A percentile compares a stretch with the other conserved stretches of the same genome.
These are phyloP conservation scores for Hymenoscyphus repandus DNA, from an alignment of 2,329 filamentous ascomycete species.

Conservation along the genomic window DNA sequence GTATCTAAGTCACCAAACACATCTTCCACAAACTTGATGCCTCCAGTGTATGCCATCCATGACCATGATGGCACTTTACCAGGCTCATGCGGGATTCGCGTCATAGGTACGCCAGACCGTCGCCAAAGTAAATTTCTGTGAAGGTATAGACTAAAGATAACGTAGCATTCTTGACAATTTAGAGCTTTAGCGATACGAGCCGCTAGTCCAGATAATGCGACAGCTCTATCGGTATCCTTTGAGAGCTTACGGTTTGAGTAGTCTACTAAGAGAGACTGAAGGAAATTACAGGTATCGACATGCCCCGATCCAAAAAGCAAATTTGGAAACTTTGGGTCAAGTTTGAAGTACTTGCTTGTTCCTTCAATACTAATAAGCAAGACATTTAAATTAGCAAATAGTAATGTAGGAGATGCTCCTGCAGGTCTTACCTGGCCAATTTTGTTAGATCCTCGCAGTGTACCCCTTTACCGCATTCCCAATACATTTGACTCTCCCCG, in stretches of 20 bases:
- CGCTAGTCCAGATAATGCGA: conserved; percentile 4
- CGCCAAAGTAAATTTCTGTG: conserved; percentile 9
- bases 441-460: conserved; percentile 40
- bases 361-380: not conserved
- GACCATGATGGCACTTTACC: conserved; percentile 6
- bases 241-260: conserved; percentile 3
- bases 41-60: conserved; percentile 8
- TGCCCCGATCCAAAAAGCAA: not conserved
- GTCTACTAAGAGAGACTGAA: not conserved
- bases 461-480: conserved; percentile 52
- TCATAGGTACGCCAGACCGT: not conserved
- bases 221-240: conserved; percentile 1
- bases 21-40: conserved; percentile 5
- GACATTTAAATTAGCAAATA: conserved; percentile 1
- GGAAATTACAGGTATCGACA: not conserved
- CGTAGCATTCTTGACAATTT: not conserved
- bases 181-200: conserved; percentile 1
- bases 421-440: conserved; percentile 36
- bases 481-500: no score
- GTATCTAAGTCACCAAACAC: not conserved
- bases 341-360: conserved; percentile 1
- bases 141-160: conserved; percentile 3
- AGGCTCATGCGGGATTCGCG: conserved; percentile 1
- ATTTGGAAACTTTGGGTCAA: conserved; percentile 4
- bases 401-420: not conserved